Evolutionary conservation across 2,329 filamentous ascomycete species (phyloP).

Genomic region (Fusarium redolens): DNA sequence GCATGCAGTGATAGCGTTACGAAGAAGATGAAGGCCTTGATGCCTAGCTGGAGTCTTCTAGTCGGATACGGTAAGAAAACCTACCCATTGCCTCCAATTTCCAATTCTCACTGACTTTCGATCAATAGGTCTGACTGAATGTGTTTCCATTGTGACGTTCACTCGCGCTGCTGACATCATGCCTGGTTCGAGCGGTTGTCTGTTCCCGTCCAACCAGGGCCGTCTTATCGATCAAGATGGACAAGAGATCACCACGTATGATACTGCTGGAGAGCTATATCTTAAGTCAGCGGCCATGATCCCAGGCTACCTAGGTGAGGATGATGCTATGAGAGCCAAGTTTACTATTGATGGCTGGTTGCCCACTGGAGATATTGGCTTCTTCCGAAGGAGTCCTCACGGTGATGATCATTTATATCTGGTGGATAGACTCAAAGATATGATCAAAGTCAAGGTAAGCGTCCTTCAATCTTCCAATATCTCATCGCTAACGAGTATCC

Average conservation of each 20-base stretch:
- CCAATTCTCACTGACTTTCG: neutral
- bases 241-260: rapidly evolving
- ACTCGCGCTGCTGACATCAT: neutral
- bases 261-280: neutral
- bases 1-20: neutral
- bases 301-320: neutral
- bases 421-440: neutral
- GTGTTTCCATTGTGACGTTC: neutral
- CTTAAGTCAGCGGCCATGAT: neutral
- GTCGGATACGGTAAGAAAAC: neutral
- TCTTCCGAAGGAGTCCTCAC: neutral
- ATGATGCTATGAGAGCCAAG: neutral
- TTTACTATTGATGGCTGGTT: neutral
- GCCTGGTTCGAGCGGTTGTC: neutral
- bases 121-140: neutral
- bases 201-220: neutral
- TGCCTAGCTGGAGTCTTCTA: neutral
- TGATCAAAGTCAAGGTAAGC: conserved; percentile 7
- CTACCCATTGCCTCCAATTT: too few species aligned
- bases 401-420: neutral
- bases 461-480: neutral
- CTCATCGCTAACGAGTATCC: neutral
- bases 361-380: neutral
- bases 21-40: neutral
- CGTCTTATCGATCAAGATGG: neutral